Conservation (phyloP, 2,329 filamentous ascomycete species). For the Cercospora zeae-maydis region DNA sequence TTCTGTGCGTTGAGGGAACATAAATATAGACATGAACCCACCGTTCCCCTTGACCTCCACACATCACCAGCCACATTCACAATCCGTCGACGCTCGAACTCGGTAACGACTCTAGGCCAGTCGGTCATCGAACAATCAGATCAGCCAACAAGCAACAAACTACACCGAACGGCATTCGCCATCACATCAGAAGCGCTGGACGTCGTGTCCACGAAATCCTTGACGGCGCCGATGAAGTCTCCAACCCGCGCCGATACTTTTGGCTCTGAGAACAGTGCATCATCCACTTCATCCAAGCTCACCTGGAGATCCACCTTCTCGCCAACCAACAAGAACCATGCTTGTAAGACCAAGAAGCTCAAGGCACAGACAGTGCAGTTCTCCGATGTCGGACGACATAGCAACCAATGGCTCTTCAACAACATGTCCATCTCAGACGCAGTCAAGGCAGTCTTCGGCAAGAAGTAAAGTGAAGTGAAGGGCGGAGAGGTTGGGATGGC, state of each 20-base stretch:
- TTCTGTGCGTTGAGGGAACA: neutral
- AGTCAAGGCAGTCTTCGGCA: constrained; percentile 34
- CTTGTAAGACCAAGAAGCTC: neutral
- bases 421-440: constrained; percentile 48
- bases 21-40: neutral
- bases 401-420: constrained; percentile 52
- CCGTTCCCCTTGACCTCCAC: neutral
- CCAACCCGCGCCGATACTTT: constrained; percentile 16
- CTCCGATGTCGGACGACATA: constrained; percentile 46
- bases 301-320: constrained; percentile 10
- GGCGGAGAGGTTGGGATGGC: too few relatives aligned
- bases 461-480: constrained; percentile 14
- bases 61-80: neutral
- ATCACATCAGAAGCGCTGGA: neutral
- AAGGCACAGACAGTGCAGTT: constrained; percentile 21
- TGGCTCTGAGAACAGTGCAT: constrained; percentile 16
- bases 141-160: neutral
- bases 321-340: neutral
- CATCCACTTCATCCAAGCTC: constrained; percentile 9
- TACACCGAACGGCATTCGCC: neutral
- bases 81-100: neutral
- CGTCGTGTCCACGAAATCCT: neutral
- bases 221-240: constrained; percentile 14
- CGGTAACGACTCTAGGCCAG: too few relatives aligned
- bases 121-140: neutral